Conservation (phyloP, 345 rosid genomes). For the Euphorbia pulcherrima region DNA sequence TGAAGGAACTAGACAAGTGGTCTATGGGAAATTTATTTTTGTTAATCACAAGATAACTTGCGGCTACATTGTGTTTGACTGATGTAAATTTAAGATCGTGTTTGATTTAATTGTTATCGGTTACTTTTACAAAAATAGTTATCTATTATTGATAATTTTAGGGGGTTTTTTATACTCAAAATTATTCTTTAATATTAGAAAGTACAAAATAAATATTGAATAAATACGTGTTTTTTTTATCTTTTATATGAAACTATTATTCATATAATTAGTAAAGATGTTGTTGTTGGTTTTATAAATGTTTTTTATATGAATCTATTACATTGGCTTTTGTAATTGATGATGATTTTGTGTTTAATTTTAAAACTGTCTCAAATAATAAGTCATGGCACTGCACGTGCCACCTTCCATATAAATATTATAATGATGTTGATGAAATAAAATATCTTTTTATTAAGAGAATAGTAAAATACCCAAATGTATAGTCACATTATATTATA, state of each 20-base stretch:
- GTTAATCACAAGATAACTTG: neutral
- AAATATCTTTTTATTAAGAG: neutral
- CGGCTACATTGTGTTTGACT: neutral
- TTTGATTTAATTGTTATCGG: too few relatives aligned
- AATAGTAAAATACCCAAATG: neutral
- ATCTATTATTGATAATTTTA: too few relatives aligned
- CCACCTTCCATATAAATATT: neutral
- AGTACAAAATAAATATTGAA: too few relatives aligned
- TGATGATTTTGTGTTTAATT: neutral
- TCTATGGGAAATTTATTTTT: neutral
- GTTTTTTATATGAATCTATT: neutral
- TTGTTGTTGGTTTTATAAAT: neutral
- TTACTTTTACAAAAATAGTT: too few relatives aligned
- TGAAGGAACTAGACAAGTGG: neutral
- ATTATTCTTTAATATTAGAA: too few relatives aligned
- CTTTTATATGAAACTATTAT: neutral
- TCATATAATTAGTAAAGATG: too few relatives aligned
- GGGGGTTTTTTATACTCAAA: too few relatives aligned
- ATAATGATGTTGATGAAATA: neutral
- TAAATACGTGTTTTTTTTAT: too few relatives aligned
- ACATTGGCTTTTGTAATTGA: neutral
- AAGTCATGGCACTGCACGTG: too few relatives aligned
- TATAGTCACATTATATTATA: neutral
- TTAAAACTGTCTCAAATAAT: neutral
- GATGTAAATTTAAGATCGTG: neutral